Evolutionary conservation across 208 protist genomes (phyloP), one percentile per base, ranked within the genome.

Genomic region (Histomonas meleagridis): DNA sequence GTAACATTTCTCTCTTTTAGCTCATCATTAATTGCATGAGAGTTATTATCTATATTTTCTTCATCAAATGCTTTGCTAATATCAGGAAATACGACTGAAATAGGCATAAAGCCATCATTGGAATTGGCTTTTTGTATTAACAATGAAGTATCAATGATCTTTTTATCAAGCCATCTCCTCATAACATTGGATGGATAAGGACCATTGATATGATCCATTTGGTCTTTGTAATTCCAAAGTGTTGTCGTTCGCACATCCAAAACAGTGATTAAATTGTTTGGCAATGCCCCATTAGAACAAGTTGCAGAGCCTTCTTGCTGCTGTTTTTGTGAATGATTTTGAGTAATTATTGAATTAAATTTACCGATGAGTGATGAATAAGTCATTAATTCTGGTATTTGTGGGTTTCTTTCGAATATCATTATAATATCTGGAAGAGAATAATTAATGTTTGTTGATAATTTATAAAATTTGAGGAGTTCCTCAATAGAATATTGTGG

Each of bases 161-260:
- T 86, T 55, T 86, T 86, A 16, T 86, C 76, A 5, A 86, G 40
- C 76, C 76, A 86, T 55, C 16, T 21, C 4, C 35, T 9, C 76
- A 86, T 86, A 26, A 55, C 46, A 38, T 86, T 40, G 0, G 76
- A 46, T n/a, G 46, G 3, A 86, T 86, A 86, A 38, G 76, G 76
- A 0, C 76, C 76, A 32, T 57, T 16, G 38, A 86, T 35, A 16
- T 16, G 32, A 55, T 48, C 76, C 16, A 46, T 32, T 16, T 40
- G 76, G 16, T 86, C 76, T 55, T 86, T 86, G 28, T 86, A 86
- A 55, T 51, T 57, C 76, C 76, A 86, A 26, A 49, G 46, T n/a
- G n/a, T n/a, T n/a, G n/a, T n/a, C n/a, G 3, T 65, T 65, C 23
- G 21, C 60, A n/a, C 60, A 26, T n/a, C 60, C 60, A 65, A 10